Evolutionary conservation across 2,329 filamentous ascomycete genomes (phyloP).

Genomic region (Aspergillus transmontanensis): DNA sequence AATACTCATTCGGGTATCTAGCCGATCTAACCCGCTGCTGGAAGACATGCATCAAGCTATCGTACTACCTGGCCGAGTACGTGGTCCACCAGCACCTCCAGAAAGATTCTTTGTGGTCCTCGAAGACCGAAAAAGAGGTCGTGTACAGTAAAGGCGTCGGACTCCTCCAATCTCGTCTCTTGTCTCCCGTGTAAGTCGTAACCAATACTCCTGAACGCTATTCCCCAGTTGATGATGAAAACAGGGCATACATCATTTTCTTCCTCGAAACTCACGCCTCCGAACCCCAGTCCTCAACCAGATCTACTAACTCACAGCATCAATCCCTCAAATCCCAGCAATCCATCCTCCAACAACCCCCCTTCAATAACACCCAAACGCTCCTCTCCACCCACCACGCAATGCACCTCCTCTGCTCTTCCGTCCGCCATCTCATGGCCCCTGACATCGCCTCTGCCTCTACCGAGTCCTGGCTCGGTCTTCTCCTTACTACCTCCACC

Average conservation of each 20-base stretch:
- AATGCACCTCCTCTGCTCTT: constrained; percentile 28
- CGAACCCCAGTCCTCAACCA: background rate
- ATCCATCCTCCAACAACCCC: constrained; percentile 25
- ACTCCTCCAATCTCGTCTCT: constrained; percentile 23
- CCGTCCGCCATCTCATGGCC: constrained; percentile 28
- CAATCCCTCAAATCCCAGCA: constrained; percentile 20
- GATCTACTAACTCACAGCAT: background rate
- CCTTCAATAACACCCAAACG: constrained; percentile 26
- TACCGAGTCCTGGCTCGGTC: constrained; percentile 27
- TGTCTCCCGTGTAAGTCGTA: constrained; percentile 23
- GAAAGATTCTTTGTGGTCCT: constrained; percentile 23
- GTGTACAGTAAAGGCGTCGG: constrained; percentile 28
- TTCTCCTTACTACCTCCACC: constrained; percentile 31
- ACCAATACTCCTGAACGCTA: background rate
- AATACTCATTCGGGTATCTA: constrained; percentile 31
- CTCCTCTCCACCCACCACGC: constrained; percentile 29
- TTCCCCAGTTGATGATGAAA: background rate
- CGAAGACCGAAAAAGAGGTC: constrained; percentile 29
- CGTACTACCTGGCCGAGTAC: constrained; percentile 29
- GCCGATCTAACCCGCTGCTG: constrained; percentile 28
- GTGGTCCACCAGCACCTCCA: constrained; percentile 26
- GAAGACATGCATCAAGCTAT: constrained; percentile 29
- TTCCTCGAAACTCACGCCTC: constrained; percentile 26
- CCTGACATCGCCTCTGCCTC: constrained; percentile 27
- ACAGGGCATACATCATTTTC: constrained; percentile 27